These are phyloP conservation scores for Rhodamnia rubescens DNA, from an alignment of 345 rosid species.

Conservation along the genomic window DNA sequence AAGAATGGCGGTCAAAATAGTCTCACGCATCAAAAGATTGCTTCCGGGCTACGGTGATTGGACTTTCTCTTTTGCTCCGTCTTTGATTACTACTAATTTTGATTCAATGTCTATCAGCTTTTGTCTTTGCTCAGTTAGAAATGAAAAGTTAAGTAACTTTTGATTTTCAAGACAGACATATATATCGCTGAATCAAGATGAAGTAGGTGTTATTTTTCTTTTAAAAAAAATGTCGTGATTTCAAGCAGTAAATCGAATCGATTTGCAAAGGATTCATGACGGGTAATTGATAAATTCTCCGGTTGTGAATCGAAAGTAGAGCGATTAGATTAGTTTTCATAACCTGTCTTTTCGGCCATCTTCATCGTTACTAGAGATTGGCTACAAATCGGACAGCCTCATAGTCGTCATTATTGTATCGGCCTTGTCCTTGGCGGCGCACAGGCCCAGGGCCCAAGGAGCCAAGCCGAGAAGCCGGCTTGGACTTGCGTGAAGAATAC, in stretches of 20 bases:
- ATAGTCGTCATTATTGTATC: background rate
- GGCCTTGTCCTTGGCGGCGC: background rate
- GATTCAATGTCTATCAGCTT: background rate
- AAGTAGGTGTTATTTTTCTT: background rate
- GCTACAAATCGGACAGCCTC: background rate
- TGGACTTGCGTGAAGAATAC: slow-evolving; percentile 71
- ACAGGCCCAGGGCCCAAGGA: slow-evolving; percentile 9
- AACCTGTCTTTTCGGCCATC: background rate
- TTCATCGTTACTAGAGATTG: background rate
- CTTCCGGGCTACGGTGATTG: slow-evolving; percentile 10
- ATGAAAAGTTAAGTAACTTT: background rate
- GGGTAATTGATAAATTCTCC: background rate
- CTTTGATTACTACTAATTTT: no score
- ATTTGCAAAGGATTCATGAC: background rate
- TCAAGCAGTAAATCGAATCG: background rate
- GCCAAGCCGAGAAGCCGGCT: background rate
- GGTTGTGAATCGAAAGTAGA: background rate
- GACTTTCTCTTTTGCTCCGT: background rate
- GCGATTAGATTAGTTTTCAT: background rate
- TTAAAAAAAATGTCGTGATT: rapidly evolving
- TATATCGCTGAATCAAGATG: rapidly evolving
- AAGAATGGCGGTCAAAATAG: slow-evolving; percentile 15
- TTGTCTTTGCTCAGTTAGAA: background rate
- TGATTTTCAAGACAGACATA: background rate
- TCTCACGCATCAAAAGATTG: slow-evolving; percentile 8